Evolutionary conservation across 495 filamentous ascomycete genomes (phyloP).

Genomic region (Copromyces sp.): DNA sequence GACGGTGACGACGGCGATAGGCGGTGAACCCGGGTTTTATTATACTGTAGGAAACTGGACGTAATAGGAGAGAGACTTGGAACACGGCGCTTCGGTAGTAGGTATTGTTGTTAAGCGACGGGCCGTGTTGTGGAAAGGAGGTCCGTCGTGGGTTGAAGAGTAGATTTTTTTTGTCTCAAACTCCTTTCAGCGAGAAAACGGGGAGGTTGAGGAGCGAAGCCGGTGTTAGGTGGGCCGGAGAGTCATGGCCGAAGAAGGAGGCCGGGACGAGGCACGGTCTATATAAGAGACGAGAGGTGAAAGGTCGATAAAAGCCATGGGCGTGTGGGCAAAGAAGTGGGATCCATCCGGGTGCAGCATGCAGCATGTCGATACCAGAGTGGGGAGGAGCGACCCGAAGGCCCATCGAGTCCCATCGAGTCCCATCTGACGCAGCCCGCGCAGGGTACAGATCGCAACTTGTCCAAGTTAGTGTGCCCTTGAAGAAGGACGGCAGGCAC

Average conservation of each 20-base stretch:
- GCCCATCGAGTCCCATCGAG: not conserved
- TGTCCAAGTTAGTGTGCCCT: not conserved
- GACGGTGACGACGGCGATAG: not conserved
- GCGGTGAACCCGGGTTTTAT: not conserved
- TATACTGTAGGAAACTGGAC: not conserved
- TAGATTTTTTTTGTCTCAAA: not conserved
- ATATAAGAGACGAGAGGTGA: slow-evolving; percentile 4
- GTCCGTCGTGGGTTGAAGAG: not conserved
- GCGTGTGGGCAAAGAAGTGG: not conserved
- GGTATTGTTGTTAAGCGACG: not conserved
- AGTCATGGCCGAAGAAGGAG: not conserved
- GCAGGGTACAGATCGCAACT: not conserved
- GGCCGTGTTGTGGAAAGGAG: not conserved
- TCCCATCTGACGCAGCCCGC: not conserved
- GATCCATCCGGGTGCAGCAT: not conserved
- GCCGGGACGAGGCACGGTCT: slow-evolving; percentile 7
- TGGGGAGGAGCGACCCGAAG: slow-evolving; percentile 11
- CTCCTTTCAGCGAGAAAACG: not conserved
- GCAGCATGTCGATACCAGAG: slow-evolving; percentile 5
- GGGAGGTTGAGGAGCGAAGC: not conserved
- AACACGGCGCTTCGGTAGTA: not conserved
- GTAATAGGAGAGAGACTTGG: not conserved
- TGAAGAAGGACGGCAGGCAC: not conserved
- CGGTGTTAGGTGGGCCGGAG: slow-evolving; percentile 1
- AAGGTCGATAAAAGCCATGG: slow-evolving; percentile 6